Conservation (phyloP, 371 early-diverging fungal genomes). For the Conidiobolus incongruus region DNA sequence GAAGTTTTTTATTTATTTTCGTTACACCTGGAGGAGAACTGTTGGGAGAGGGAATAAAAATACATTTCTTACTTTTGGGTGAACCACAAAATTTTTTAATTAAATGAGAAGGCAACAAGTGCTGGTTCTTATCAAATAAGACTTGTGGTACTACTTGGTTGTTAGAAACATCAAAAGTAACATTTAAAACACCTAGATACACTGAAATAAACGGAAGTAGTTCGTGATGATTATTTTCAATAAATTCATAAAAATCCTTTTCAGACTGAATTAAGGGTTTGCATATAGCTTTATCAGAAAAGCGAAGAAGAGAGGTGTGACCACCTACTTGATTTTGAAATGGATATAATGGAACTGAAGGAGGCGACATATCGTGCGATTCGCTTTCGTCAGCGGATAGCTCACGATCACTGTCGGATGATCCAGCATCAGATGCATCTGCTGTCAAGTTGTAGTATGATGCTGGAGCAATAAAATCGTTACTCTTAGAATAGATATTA, state of each 20-base stretch:
- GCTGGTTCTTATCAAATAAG: conserved; percentile 53
- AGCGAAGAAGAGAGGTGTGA: conserved; percentile 60
- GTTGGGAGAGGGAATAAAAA: too few species aligned
- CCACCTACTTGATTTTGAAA: conserved; percentile 62
- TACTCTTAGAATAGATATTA: too few species aligned
- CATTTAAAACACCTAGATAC: conserved; percentile 83
- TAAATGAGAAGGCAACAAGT: conserved; percentile 45
- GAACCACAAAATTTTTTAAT: conserved; percentile 14
- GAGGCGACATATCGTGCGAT: too few species aligned
- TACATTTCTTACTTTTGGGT: too few species aligned
- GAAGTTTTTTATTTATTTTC: conserved; percentile 19
- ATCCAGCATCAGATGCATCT: too few species aligned
- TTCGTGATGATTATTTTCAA: conserved; percentile 53
- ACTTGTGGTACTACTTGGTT: conserved; percentile 32
- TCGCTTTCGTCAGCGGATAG: too few species aligned
- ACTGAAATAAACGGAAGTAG: conserved; percentile 67
- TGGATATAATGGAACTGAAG: conserved; percentile 30
- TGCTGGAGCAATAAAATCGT: too few species aligned
- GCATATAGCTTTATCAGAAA: conserved; percentile 66
- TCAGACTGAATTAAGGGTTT: conserved; percentile 69
- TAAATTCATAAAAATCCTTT: conserved; percentile 66
- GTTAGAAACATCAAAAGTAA: conserved; percentile 37
- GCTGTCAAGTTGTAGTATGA: too few species aligned
- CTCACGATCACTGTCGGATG: too few species aligned
- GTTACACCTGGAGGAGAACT: conserved; percentile 12